A percentile compares a stretch with the other conserved stretches of the same genome.
These are phyloP conservation scores for Coix lacrymajobi DNA, from an alignment of 176 grass and related monocot genomes.

Conservation along the genomic window DNA sequence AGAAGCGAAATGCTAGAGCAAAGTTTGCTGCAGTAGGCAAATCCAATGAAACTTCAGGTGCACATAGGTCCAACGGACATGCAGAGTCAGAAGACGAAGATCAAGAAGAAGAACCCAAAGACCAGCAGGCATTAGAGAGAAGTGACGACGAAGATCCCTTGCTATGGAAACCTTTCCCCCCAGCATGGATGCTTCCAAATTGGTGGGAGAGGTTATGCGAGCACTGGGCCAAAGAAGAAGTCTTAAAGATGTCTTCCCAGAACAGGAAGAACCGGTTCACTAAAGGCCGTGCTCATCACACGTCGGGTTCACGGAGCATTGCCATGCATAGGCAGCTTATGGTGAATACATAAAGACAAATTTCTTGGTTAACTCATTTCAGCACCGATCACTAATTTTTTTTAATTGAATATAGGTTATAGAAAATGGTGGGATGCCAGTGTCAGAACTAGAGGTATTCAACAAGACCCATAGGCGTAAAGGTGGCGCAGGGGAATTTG, in stretches of 20 bases:
- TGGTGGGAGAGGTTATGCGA: conserved; percentile 40
- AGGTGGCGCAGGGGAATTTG: conserved; percentile 22
- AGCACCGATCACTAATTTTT: background rate
- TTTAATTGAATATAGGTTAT: conserved; percentile 28
- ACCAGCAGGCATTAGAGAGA: conserved; percentile 11
- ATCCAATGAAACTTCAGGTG: background rate
- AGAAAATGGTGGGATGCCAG: conserved; percentile 31
- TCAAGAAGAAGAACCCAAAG: conserved; percentile 13
- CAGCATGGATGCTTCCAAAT: conserved; percentile 27
- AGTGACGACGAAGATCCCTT: conserved; percentile 16
- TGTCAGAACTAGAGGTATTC: conserved; percentile 36
- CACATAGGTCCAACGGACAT: background rate
- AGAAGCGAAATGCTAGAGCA: conserved; percentile 31
- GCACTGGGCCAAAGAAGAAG: conserved; percentile 36
- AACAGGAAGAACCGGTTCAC: conserved; percentile 21
- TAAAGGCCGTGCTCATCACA: conserved; percentile 30
- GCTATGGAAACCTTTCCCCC: conserved; percentile 30
- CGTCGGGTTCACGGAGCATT: conserved; percentile 35
- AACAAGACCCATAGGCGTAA: conserved; percentile 39
- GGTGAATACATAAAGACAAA: conserved; percentile 19
- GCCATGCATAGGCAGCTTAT: conserved; percentile 32
- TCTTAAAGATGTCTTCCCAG: conserved; percentile 24
- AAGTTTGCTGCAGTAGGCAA: conserved; percentile 1
- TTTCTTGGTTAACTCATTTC: conserved; percentile 9
- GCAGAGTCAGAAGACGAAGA: conserved; percentile 2